These are phyloP conservation scores for Hericium erinaceus DNA, from an alignment of 768 basidiomycete species.

Conservation along the genomic window DNA sequence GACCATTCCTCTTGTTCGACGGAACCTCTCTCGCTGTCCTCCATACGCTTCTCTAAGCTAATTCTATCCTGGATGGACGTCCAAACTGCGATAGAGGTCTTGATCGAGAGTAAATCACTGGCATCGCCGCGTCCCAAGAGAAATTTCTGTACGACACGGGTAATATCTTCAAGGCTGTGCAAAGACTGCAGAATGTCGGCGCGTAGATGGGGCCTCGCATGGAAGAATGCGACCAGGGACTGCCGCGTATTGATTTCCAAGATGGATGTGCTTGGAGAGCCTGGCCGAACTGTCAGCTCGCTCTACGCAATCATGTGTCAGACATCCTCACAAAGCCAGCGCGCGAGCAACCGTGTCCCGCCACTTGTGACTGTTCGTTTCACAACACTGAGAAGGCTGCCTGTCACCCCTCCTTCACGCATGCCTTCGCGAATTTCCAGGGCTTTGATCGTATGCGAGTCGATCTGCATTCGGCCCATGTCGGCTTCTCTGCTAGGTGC, in stretches of 20 bases:
- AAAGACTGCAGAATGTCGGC: constrained; percentile 52
- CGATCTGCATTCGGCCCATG: constrained; percentile 73
- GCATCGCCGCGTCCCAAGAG: constrained; percentile 57
- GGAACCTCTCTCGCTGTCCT: constrained; percentile 23
- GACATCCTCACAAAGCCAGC: constrained; percentile 62
- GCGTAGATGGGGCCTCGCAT: constrained; percentile 49
- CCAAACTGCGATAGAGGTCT: constrained; percentile 56
- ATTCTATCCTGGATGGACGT: constrained; percentile 39
- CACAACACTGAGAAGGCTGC: constrained; percentile 65
- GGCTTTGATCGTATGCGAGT: constrained; percentile 81
- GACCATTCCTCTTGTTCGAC: constrained; percentile 39
- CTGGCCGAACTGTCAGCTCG: constrained; percentile 27
- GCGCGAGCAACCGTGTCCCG: constrained; percentile 63
- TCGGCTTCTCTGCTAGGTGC: constrained; percentile 47
- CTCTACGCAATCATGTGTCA: background rate
- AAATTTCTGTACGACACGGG: constrained; percentile 72
- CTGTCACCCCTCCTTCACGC: constrained; percentile 62
- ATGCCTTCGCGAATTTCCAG: constrained; percentile 74
- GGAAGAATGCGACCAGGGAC: constrained; percentile 67
- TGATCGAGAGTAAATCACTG: constrained; percentile 57
- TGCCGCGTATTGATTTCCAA: constrained; percentile 66
- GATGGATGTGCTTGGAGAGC: constrained; percentile 75
- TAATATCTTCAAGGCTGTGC: constrained; percentile 54
- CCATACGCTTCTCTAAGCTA: constrained; percentile 47
- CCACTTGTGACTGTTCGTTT: constrained; percentile 72